Evolutionary conservation across 208 protist species (phyloP).

Genomic region (Borovskyia barvae): DNA sequence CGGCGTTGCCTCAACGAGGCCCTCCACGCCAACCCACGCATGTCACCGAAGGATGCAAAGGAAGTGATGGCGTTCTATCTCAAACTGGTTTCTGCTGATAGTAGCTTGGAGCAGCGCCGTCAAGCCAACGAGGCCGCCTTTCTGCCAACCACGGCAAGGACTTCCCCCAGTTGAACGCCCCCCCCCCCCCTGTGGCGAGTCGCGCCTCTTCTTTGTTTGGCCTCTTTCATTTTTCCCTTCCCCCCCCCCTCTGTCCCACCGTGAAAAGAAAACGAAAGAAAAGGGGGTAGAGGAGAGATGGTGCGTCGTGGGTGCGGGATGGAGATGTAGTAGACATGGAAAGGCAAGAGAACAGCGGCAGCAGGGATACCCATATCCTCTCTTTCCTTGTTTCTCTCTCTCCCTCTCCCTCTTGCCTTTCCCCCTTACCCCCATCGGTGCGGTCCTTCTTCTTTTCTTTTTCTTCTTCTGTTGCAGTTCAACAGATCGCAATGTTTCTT

Average conservation of each 20-base stretch:
- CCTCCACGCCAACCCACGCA: constrained; percentile 2
- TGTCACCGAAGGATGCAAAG: constrained; percentile 17
- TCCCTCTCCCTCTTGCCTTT: not conserved
- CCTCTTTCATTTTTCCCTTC: constrained; percentile 1
- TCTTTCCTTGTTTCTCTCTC: not conserved
- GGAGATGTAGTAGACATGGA: too few relatives aligned
- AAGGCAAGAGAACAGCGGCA: too few relatives aligned
- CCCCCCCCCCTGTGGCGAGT: too few relatives aligned
- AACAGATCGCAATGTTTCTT: constrained; percentile 9
- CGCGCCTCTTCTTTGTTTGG: too few relatives aligned
- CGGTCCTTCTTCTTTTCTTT: not conserved
- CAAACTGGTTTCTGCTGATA: not conserved
- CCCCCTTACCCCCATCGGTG: not conserved
- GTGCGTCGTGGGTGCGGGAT: too few relatives aligned
- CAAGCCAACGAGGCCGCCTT: constrained; percentile 8
- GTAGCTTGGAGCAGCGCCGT: not conserved
- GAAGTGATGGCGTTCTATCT: constrained; percentile 3
- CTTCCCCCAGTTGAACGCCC: too few relatives aligned
- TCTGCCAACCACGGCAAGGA: too few relatives aligned
- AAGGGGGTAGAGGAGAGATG: not conserved
- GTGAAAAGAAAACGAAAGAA: not conserved
- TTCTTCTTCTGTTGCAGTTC: not conserved
- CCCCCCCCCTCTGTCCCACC: not conserved
- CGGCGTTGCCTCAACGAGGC: constrained; percentile 2
- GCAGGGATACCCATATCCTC: not conserved